Conservation (phyloP, 768 basidiomycete genomes). For the Erythrobasidium yunnanense region DNA sequence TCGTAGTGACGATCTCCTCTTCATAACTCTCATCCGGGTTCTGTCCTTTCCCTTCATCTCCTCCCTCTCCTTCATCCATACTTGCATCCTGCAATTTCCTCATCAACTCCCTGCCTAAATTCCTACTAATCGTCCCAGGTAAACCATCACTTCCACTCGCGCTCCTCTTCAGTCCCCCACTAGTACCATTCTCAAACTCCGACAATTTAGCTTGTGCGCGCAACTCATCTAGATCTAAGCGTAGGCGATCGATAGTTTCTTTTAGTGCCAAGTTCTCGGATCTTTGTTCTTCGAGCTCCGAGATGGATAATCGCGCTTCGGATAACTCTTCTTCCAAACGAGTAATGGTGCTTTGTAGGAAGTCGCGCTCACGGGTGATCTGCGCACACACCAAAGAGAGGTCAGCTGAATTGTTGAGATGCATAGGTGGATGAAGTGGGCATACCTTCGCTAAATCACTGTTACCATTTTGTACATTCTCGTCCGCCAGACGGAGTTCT, state of each 20-base stretch:
- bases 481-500: constrained; percentile 56
- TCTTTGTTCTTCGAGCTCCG: constrained; percentile 77
- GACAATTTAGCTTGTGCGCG: constrained; percentile 1
- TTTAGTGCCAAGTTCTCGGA: constrained; percentile 85
- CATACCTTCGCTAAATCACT: constrained; percentile 49
- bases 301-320: constrained; percentile 60
- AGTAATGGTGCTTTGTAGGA: constrained; percentile 60
- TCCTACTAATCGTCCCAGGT: constrained; percentile 9
- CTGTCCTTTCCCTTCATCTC: not conserved
- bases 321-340: constrained; percentile 62
- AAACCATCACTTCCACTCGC: constrained; percentile 10
- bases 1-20: constrained; percentile 20
- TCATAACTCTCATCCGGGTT: constrained; percentile 10
- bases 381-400: constrained; percentile 44
- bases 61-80: not conserved
- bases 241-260: constrained; percentile 60
- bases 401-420: not conserved
- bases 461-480: constrained; percentile 52
- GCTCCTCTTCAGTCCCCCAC: constrained; percentile 3
- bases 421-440: not conserved
- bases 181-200: not conserved
- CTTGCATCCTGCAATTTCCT: not conserved
- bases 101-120: constrained; percentile 15
- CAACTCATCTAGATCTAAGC: constrained; percentile 18
- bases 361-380: constrained; percentile 56